Percentiles rank a stretch among this genome's conserved stretches.
Evolutionary conservation across 306 rosid species (phyloP).

Genomic region (Lithocarpus polystachyus): DNA sequence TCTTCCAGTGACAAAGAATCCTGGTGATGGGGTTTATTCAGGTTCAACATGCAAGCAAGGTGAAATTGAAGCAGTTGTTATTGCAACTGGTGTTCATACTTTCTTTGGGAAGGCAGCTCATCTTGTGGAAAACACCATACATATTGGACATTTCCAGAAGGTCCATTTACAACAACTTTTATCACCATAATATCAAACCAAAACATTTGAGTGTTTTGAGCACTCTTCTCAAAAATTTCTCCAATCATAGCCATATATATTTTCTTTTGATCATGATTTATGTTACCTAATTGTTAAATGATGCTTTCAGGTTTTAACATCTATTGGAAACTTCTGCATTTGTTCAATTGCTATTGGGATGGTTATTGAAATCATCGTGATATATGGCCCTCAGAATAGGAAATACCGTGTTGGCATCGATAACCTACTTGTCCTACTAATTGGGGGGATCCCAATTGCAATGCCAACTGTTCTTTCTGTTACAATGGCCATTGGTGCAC

Average conservation of each 20-base stretch:
- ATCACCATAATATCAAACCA: neutral
- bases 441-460: conserved; percentile 83
- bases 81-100: conserved; percentile 83
- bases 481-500: conserved; percentile 81
- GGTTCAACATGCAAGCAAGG: conserved; percentile 93
- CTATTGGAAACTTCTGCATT: conserved; percentile 73
- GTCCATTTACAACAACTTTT: conserved; percentile 23
- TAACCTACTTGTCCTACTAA: conserved; percentile 70
- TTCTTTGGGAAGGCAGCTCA: conserved; percentile 84
- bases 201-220: conserved; percentile 1
- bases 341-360: conserved; percentile 76
- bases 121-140: conserved; percentile 77
- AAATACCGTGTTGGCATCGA: conserved; percentile 48
- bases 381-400: conserved; percentile 32
- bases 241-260: neutral
- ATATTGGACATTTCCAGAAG: conserved; percentile 76
- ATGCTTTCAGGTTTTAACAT: conserved; percentile 56
- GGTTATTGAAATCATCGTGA: conserved; percentile 56
- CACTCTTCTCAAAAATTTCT: neutral
- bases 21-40: conserved; percentile 66
- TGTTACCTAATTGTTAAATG: neutral
- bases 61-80: conserved; percentile 70
- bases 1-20: conserved; percentile 52
- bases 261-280: conserved; percentile 2
- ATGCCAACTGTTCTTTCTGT: conserved; percentile 91